These are phyloP conservation scores for Exophiala sp. DNA, from an alignment of 2,329 filamentous ascomycete genomes.

Conservation along the genomic window DNA sequence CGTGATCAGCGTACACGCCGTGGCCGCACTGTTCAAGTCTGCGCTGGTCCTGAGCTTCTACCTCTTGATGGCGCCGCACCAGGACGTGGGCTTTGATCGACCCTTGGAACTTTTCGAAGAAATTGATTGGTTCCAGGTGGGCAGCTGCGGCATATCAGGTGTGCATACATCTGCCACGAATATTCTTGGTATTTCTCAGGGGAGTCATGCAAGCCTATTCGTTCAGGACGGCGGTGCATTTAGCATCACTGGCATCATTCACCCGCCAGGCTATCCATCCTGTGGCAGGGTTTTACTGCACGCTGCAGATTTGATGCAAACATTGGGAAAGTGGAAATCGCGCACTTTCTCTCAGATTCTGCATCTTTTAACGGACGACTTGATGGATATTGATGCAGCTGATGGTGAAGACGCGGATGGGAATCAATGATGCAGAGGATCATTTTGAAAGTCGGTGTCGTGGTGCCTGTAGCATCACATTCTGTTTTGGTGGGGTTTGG, in stretches of 20 bases:
- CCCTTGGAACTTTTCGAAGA: slow-evolving; percentile 47
- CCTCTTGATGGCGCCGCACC: slow-evolving; percentile 40
- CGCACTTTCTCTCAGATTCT: no score
- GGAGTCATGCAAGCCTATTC: not conserved
- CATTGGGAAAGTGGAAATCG: no score
- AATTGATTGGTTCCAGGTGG: slow-evolving; percentile 48
- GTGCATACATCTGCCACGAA: not conserved
- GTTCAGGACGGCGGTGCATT: not conserved
- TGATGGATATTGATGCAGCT: no score
- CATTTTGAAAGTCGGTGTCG: no score
- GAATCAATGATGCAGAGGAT: no score
- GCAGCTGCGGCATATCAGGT: slow-evolving; percentile 25
- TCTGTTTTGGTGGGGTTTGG: no score
- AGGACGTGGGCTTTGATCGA: not conserved
- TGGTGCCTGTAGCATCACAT: no score
- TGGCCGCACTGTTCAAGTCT: slow-evolving; percentile 48
- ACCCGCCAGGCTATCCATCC: not conserved
- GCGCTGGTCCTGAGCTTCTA: slow-evolving; percentile 51
- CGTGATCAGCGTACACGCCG: slow-evolving; percentile 49
- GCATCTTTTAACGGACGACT: no score
- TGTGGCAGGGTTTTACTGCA: not conserved
- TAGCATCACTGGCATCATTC: not conserved
- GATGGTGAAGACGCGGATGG: no score
- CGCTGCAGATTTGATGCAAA: not conserved
- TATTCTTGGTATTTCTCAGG: not conserved